Conservation (phyloP, 1,284 basidiomycete genomes). For the Leccinum fallax region DNA sequence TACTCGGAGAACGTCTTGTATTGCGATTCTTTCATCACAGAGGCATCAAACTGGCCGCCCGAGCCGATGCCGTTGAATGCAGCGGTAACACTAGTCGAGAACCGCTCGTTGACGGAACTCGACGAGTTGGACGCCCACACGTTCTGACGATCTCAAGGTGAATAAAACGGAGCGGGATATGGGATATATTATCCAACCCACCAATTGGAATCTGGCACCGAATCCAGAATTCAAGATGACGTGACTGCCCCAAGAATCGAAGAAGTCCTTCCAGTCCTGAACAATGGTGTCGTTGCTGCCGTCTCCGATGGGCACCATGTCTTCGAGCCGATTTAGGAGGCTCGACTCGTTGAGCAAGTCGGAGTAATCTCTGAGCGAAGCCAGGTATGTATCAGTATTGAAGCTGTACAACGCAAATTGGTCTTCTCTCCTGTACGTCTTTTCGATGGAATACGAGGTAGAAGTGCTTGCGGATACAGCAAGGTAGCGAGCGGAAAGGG, state of each 20-base stretch:
- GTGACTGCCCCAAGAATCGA: background rate
- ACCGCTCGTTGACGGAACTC: background rate
- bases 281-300: background rate
- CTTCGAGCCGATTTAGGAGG: background rate
- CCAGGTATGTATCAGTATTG: background rate
- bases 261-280: background rate
- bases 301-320: background rate
- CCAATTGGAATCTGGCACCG: background rate
- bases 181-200: background rate
- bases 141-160: background rate
- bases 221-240: background rate
- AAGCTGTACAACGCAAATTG: background rate
- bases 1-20: too few species aligned
- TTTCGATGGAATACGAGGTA: background rate
- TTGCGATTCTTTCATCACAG: too few species aligned
- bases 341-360: background rate
- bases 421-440: background rate
- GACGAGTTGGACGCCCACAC: background rate
- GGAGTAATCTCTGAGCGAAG: background rate
- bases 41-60: too few species aligned
- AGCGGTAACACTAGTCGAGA: background rate
- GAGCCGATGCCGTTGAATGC: too few species aligned
- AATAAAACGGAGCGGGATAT: background rate
- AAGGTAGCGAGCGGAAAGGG: background rate
- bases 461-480: background rate